phyloP scores from a whole-genome alignment of 2,329 filamentous ascomycete species.

The Colletotrichum salicis region DNA sequence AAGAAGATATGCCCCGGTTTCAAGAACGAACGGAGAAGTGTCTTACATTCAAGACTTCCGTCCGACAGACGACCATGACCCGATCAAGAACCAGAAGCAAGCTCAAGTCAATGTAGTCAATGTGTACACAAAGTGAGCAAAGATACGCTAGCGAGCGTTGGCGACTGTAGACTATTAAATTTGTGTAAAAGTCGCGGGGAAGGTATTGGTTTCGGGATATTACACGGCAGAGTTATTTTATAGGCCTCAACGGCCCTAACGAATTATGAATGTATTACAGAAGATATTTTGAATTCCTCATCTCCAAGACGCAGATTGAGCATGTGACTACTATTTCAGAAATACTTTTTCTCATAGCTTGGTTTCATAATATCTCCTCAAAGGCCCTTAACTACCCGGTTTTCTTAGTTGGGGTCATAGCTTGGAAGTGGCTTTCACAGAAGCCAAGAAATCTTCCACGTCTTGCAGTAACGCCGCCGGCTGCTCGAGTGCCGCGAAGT shows the following conservation, averaged over 20 bases:
- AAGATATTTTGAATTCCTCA: too few relatives aligned
- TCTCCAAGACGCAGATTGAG: too few relatives aligned
- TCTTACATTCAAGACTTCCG: neutral
- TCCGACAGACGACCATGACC: neutral
- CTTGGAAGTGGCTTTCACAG: neutral
- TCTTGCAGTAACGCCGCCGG: conserved; percentile 29
- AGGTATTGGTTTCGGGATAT: neutral
- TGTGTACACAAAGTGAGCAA: neutral
- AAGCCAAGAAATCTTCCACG: conserved; percentile 8
- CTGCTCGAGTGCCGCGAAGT: conserved; percentile 32
- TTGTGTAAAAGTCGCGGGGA: neutral
- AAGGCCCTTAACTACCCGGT: neutral
- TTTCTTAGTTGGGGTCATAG: neutral
- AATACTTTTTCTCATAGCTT: too few relatives aligned
- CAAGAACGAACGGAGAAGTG: neutral
- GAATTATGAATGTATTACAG: too few relatives aligned
- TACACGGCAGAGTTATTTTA: neutral
- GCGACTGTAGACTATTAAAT: neutral
- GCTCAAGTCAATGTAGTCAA: neutral
- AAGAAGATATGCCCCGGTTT: neutral
- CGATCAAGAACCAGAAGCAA: neutral
- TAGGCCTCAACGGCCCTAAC: too few relatives aligned
- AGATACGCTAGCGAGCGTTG: neutral
- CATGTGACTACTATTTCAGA: too few relatives aligned
- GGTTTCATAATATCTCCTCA: too few relatives aligned